A percentile compares a stretch with the other conserved stretches of the same genome.
Evolutionary conservation across 345 rosid genomes (phyloP).

Genomic region (Sapria himalayana): DNA sequence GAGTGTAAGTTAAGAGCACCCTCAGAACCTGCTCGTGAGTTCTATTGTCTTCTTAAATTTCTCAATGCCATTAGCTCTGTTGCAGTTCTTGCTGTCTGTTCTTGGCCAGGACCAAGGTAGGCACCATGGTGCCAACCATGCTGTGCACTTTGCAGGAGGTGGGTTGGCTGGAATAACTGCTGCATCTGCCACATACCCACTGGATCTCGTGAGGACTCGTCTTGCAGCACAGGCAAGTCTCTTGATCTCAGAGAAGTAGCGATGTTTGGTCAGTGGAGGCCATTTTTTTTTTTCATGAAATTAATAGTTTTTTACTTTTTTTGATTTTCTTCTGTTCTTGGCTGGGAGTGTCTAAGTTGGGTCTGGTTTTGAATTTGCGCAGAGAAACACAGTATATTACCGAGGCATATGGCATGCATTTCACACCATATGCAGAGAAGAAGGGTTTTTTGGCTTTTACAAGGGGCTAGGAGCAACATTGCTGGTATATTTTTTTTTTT

Average conservation of each 20-base stretch:
- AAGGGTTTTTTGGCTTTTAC: constrained; percentile 67
- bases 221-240: constrained; percentile 75
- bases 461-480: constrained; percentile 95
- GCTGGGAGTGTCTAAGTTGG: neutral
- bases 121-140: constrained; percentile 16
- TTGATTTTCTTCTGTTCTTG: neutral
- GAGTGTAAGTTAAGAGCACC: constrained; percentile 35
- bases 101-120: constrained; percentile 17
- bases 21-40: no score
- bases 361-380: constrained; percentile 11
- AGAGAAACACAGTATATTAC: constrained; percentile 64
- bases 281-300: neutral
- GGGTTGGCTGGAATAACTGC: constrained; percentile 94
- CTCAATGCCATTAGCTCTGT: no score
- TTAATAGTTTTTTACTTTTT: neutral
- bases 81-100: constrained; percentile 42
- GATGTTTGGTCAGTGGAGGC: neutral
- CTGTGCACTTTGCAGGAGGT: constrained; percentile 62
- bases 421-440: constrained; percentile 57
- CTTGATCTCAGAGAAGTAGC: neutral
- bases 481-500: constrained; percentile 28
- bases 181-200: constrained; percentile 71
- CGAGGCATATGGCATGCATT: constrained; percentile 68
- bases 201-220: constrained; percentile 95
- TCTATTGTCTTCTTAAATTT: constrained; percentile 1